Evolutionary conservation across 768 basidiomycete genomes (phyloP), one percentile per base, ranked within the genome.

Genomic region (Pleurotus eryngii): DNA sequence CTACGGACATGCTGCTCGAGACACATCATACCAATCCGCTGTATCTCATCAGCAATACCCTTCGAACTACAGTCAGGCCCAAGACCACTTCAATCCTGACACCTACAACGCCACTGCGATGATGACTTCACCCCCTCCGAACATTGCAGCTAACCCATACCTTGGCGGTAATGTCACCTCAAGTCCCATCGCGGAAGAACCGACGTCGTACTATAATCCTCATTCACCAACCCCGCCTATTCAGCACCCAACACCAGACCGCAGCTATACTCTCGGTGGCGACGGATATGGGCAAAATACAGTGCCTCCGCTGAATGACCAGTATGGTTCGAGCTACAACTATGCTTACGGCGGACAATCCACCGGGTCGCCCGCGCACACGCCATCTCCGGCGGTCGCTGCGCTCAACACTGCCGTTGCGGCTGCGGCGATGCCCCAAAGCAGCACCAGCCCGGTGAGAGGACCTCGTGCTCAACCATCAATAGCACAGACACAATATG

Each of bases 221-320:
- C 59, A 65, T 4, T 65, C 64, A 14, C 59, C 63, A 37, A 64
- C 64, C 18, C 65, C 62, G 26, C 65, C 59, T 22, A 65, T 64
- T 26, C 60, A 61, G 51, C 56, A 61, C 39, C 61, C 57, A 24
- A 69, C 70, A 24, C 71, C 72, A 26, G 78, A 83, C 30, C 80
- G 77, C n/a, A 77, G 72, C 55, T 84, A 88, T 67, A 78, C 82
- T 5, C 74, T 81, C 27, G 81, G 82, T 4, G 84, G 82, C 17
- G 77, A 77, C 54, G 78, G 80, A 6, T 88, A 89, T 56, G 83
- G 79, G 3, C 64, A 65, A 24, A 81, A 76, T 62, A 65, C 70
- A 12, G 74, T 77, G 7, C 78, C 79, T 3, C 70, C 76, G 2
- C 61, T 77, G n/a, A 70, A 68, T n/a, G 65, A 68, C 57, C 59